Conservation (phyloP, 2,329 filamentous ascomycete species). For the Monilinia polystroma region DNA sequence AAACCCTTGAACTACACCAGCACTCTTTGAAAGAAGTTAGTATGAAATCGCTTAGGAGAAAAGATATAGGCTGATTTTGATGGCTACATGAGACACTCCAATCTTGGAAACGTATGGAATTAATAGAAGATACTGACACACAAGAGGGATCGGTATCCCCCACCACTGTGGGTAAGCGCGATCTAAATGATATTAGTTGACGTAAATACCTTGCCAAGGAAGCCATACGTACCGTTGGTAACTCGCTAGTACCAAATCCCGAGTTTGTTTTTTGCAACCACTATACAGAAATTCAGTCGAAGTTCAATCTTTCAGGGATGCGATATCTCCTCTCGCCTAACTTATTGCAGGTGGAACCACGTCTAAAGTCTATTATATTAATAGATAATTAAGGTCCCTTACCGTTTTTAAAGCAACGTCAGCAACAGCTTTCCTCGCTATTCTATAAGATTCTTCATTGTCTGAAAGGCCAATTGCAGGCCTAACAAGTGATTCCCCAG, state of each 20-base stretch:
- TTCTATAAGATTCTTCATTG: conserved; percentile 44
- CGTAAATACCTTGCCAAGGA: not conserved
- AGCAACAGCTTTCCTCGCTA: conserved; percentile 43
- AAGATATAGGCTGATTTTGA: not conserved
- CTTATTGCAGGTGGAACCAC: not conserved
- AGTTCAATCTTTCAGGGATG: not conserved
- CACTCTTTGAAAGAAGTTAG: conserved; percentile 25
- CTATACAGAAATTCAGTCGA: conserved; percentile 13
- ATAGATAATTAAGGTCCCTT: not conserved
- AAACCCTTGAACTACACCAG: conserved; percentile 37
- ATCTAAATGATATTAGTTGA: conserved; percentile 32
- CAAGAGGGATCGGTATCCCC: conserved; percentile 38
- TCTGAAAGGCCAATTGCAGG: conserved; percentile 42
- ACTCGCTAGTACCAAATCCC: conserved; percentile 40
- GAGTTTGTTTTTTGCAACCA: conserved; percentile 37
- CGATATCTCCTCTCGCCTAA: not conserved
- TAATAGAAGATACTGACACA: conserved; percentile 24
- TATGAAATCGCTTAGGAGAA: not conserved
- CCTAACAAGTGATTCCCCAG: conserved; percentile 41
- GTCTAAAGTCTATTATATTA: not conserved
- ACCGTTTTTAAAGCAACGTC: conserved; percentile 41
- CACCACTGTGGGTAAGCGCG: conserved; percentile 42
- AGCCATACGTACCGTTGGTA: conserved; percentile 40
- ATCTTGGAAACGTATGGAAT: not conserved
- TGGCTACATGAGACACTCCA: not conserved